phyloP scores from a whole-genome alignment of 208 protist genomes.

The Leptomonas pyrrhocoris region DNA sequence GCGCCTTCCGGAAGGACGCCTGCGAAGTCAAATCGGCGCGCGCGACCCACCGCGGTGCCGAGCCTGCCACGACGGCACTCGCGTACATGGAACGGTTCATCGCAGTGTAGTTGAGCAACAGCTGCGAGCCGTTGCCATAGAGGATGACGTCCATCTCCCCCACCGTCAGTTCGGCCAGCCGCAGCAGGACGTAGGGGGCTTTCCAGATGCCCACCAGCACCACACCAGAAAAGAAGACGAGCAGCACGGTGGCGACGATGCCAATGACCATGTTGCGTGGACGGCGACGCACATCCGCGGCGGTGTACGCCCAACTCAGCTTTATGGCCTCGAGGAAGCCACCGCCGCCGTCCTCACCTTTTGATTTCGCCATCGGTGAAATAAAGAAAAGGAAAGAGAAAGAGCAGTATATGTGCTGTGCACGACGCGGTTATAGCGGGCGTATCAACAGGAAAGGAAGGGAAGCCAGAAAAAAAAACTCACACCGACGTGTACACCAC shows the following conservation, averaged over 20 bases:
- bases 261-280: constrained; percentile 72
- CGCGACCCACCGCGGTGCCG: constrained; percentile 67
- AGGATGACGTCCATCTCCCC: constrained; percentile 79
- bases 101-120: constrained; percentile 64
- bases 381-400: not conserved
- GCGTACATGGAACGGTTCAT: constrained; percentile 24
- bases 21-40: constrained; percentile 36
- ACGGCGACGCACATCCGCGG: constrained; percentile 52
- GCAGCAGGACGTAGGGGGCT: constrained; percentile 70
- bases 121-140: constrained; percentile 22
- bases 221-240: constrained; percentile 71
- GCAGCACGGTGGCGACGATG: constrained; percentile 52
- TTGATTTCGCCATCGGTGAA: constrained; percentile 6
- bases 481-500: too few species aligned
- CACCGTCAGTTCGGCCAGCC: constrained; percentile 65
- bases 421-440: too few species aligned
- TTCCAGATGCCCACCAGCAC: constrained; percentile 64
- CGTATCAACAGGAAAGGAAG: too few species aligned
- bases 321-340: constrained; percentile 26
- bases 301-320: constrained; percentile 55
- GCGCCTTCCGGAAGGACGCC: not conserved
- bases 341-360: not conserved
- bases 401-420: not conserved
- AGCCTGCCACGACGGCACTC: constrained; percentile 37
- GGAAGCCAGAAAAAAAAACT: too few species aligned